Evolutionary conservation across 495 filamentous ascomycete genomes (phyloP), one percentile per base, ranked within the genome.

Genomic region (Daldinia decipiens): DNA sequence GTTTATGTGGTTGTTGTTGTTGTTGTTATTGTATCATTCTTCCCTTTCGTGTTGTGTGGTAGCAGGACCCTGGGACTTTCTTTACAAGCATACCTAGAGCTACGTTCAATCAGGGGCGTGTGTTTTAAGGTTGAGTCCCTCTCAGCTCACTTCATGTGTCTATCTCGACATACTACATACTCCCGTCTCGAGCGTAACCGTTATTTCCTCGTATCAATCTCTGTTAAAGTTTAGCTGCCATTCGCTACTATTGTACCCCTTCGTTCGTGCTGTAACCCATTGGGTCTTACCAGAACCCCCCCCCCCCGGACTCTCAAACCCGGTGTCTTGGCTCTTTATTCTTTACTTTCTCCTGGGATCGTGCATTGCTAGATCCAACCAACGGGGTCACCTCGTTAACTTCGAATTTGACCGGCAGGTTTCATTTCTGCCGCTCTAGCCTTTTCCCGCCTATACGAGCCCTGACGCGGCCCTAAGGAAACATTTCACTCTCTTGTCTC

Each of bases 341-440:
- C 67, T 74, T 70, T 65, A 62, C 68, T 67, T 58, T 67, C 58
- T 64, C 69, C 70, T 71, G 57, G 70, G 68, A 74, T 67, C 68
- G 68, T 74, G 72, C 75, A 76, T 74, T 72, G 29, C 70, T 67
- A 76, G 73, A 77, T 73, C 75, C 73, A 73, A 72, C 75, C 75
- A 76, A 72, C 71, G 57, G 65, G 59, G 70, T 67, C 63, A 31
- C 65, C 68, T 74, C 55, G 67, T 74, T 64, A 74, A 64, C 62
- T 34, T 67, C 61, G 67, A 68, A 74, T 74, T 74, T 68, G 68
- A 57, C 73, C 73, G 73, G 75, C 75, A 76, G 75, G 75, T 76
- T 74, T 71, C 73, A 76, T 76, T 76, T 74, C 68, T 75, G 59
- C 73, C 69, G 73, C 68, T 67, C 73, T 66, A 75, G 75, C 73